phyloP scores from a whole-genome alignment of 2,329 filamentous ascomycete species.

The Chrysoporthe cubensis region DNA sequence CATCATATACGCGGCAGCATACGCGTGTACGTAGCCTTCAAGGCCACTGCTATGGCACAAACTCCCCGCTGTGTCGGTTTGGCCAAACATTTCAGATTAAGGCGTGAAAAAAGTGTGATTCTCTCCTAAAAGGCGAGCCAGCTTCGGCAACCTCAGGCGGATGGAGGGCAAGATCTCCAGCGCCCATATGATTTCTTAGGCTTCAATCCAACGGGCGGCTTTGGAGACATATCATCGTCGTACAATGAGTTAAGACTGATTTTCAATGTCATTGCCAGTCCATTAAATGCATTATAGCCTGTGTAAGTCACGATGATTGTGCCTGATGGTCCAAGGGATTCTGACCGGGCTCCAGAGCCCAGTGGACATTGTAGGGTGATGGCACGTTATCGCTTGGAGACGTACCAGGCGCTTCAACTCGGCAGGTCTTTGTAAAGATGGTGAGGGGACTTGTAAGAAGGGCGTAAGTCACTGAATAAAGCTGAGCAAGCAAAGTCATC shows the following conservation, averaged over 20 bases:
- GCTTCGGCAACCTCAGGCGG: slow-evolving; percentile 6
- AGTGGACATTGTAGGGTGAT: not conserved
- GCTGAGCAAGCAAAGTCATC: not conserved
- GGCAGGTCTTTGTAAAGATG: not conserved
- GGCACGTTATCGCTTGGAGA: not conserved
- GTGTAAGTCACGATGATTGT: not conserved
- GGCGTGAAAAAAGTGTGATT: slow-evolving; percentile 7
- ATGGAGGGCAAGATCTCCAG: not conserved
- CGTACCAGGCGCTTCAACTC: not conserved
- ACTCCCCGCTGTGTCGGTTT: slow-evolving; percentile 8
- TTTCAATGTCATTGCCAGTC: not conserved
- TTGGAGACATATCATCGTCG: not conserved
- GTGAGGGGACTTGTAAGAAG: not conserved
- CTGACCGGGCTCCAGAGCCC: slow-evolving; percentile 3
- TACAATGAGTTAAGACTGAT: not conserved
- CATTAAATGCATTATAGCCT: not conserved
- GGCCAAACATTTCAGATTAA: not conserved
- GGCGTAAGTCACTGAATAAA: not conserved
- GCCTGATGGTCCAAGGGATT: not conserved
- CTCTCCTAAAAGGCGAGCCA: slow-evolving; percentile 13
- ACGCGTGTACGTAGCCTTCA: slow-evolving; percentile 6
- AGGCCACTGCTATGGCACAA: not conserved
- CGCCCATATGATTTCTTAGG: slow-evolving; percentile 10
- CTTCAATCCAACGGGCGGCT: not conserved
- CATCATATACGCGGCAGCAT: not conserved